Percentiles rank a stretch among this genome's conserved stretches.
phyloP scores from a whole-genome alignment of 805 yeast genomes.

The Teunomyces cretensis region DNA sequence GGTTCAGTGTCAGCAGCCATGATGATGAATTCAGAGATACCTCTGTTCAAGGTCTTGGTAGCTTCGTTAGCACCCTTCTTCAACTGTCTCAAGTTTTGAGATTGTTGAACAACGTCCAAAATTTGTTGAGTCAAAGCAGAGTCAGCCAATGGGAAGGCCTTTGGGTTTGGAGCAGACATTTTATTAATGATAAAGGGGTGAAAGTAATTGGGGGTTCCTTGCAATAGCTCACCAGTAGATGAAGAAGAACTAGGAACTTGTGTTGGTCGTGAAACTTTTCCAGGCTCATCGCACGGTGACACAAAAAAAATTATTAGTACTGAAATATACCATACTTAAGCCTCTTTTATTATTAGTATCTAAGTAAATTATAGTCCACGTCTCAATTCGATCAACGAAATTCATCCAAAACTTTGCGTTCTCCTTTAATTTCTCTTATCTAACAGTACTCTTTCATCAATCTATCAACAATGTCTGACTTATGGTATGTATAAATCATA shows the following conservation, averaged over 20 bases:
- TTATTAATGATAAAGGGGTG: neutral
- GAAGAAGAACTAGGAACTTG: neutral
- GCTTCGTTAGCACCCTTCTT: constrained; percentile 99
- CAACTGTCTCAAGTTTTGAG: constrained; percentile 95
- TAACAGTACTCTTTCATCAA: constrained; percentile 5
- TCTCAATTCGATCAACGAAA: constrained; percentile 3
- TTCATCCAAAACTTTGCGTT: constrained; percentile 3
- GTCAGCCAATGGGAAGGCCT: constrained; percentile 99
- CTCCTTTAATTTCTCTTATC: constrained; percentile 4
- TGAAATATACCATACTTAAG: neutral
- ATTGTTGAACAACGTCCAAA: constrained; percentile 96
- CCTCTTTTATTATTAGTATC: neutral
- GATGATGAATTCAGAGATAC: constrained; percentile 97
- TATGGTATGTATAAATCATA: constrained; percentile 58
- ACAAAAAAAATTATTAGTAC: neutral
- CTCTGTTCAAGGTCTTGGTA: constrained; percentile 98
- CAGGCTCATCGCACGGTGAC: constrained; percentile 1
- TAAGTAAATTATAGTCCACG: neutral
- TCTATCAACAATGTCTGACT: constrained; percentile 58
- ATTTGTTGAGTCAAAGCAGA: constrained; percentile 94
- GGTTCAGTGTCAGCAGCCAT: constrained; percentile 99
- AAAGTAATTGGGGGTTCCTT: constrained; percentile 22
- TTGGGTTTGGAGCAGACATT: constrained; percentile 90
- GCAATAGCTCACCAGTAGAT: constrained; percentile 30
- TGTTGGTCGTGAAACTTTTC: constrained; percentile 2